Conservation (phyloP, 257 asterid genomes). For the Verbascum thapsus region DNA sequence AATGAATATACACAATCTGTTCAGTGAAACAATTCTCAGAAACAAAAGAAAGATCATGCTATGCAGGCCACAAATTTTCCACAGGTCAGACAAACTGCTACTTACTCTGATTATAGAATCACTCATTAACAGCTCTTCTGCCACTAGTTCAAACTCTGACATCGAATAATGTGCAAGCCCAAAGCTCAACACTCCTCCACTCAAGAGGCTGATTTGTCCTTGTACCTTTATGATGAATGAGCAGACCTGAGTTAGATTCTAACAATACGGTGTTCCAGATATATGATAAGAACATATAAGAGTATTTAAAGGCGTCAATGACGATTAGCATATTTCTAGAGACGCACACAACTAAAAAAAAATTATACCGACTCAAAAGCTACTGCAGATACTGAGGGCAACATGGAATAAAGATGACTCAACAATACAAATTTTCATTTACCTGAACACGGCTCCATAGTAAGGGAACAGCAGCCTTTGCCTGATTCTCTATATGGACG, state of each 20-base stretch:
- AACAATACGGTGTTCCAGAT: slow-evolving; percentile 8
- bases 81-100: slow-evolving; percentile 6
- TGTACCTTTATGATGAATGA: slow-evolving; percentile 66
- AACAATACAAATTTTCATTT: slow-evolving; percentile 19
- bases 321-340: slow-evolving; percentile 16
- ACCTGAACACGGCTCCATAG: slow-evolving; percentile 99
- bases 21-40: slow-evolving; percentile 3
- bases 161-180: slow-evolving; percentile 91
- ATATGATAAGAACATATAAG: slow-evolving; percentile 14
- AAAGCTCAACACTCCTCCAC: slow-evolving; percentile 79
- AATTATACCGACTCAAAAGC: not conserved
- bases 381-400: slow-evolving; percentile 13
- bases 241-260: slow-evolving; percentile 30
- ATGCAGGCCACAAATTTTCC: slow-evolving; percentile 20
- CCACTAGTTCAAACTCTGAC: slow-evolving; percentile 96
- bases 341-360: slow-evolving; percentile 16
- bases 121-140: slow-evolving; percentile 97
- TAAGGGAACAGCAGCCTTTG: slow-evolving; percentile 95
- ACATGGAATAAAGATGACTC: slow-evolving; percentile 16
- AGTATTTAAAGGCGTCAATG: slow-evolving; percentile 3
- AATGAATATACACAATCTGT: not conserved
- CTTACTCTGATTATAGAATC: slow-evolving; percentile 85
- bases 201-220: slow-evolving; percentile 91
- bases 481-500: slow-evolving; percentile 75
- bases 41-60: not conserved